A percentile compares a stretch with the other conserved stretches of the same genome.
Evolutionary conservation across 2,329 filamentous ascomycete genomes (phyloP).

Genomic region (Pseudopyricularia cyperi): DNA sequence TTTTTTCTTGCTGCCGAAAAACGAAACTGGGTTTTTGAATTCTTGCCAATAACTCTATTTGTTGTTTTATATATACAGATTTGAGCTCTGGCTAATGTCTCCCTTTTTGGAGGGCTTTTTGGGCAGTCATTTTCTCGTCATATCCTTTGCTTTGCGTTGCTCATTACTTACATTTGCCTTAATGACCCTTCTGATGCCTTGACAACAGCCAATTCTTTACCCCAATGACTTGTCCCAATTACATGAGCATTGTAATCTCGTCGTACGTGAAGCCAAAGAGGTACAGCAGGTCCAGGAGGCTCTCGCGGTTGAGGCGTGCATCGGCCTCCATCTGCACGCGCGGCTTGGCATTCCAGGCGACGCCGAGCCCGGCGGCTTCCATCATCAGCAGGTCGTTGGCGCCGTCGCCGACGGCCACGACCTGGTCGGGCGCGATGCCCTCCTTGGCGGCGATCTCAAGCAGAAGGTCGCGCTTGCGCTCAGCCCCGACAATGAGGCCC

Average conservation of each 20-base stretch:
- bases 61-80: too few species aligned
- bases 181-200: not conserved
- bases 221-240: not conserved
- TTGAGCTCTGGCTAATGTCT: too few species aligned
- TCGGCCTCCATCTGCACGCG: conserved; percentile 67
- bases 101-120: too few species aligned
- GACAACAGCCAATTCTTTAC: not conserved
- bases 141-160: too few species aligned
- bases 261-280: conserved; percentile 59
- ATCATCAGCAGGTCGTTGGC: conserved; percentile 79
- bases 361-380: conserved; percentile 58
- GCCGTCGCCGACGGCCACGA: conserved; percentile 66
- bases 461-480: conserved; percentile 61
- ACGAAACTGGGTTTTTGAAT: too few species aligned
- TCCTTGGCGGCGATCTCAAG: conserved; percentile 58
- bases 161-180: too few species aligned
- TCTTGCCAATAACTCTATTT: too few species aligned
- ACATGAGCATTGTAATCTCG: conserved; percentile 39
- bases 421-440: conserved; percentile 49
- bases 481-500: conserved; percentile 61
- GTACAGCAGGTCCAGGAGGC: conserved; percentile 58
- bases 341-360: conserved; percentile 78
- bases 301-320: conserved; percentile 57
- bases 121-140: too few species aligned
- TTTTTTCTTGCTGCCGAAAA: too few species aligned